Evolutionary conservation across 2,329 filamentous ascomycete species (phyloP), one percentile per base, ranked within the genome.

Genomic region (Clonostachys rosea): DNA sequence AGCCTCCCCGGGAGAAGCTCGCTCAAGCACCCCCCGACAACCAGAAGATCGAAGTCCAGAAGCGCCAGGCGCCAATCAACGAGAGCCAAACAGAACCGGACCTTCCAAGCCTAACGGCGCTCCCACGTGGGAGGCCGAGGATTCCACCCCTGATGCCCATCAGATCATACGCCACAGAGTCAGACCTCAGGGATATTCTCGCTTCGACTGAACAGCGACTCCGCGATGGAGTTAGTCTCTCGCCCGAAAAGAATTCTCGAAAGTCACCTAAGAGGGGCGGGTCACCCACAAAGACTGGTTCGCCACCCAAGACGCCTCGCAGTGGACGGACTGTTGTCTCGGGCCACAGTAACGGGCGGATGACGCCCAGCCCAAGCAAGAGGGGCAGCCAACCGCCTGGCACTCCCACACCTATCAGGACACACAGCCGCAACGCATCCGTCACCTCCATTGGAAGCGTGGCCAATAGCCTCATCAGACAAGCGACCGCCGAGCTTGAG

Each of bases 191-290:
- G 2, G 65, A 74, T 49, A 81, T 82, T 30, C 62, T 82, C 34
- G 67, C 67, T 40, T 75, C 68, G 34, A 82, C 78, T 2, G 78
- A 80, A 24, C 64, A 73, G 61, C 65, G 77, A 10, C 65, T 81
- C 13, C 64, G 69, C 17, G 66, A 71, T 5, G 70, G 69, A 5
- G 56, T 48, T 10, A 61, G 56, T 17, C 50, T 48, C 14, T 65
- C 65, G 3, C 62, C 63, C 0, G 52, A 53, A 18, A 66, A 65
- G 55, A 64, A 58, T 33, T 53, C 62, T 6, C 47, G 49, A 20
- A 46, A 53, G 36, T 60, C 63, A 6, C 60, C 64, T 0, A 48
- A 44, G 4, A 64, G 59, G 48, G 49, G 48, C 48, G 37, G 44
- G 42, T 57, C 60, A 4, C 56, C 58, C 1, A 42, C 49, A 42